phyloP scores from a whole-genome alignment of 164 flowering plant genomes.

The Vitis amurensis region DNA sequence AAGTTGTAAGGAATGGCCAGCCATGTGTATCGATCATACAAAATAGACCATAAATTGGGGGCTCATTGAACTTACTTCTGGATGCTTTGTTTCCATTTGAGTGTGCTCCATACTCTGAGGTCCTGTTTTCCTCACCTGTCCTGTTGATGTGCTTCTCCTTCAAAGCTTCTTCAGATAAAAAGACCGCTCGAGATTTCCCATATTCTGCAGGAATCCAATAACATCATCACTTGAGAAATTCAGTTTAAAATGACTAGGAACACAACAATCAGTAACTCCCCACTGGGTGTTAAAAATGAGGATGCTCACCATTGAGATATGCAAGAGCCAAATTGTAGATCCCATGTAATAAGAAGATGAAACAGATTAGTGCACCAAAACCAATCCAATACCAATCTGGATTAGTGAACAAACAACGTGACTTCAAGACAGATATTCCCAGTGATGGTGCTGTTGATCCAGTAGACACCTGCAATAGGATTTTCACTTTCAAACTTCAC shows the following conservation, averaged over 20 bases:
- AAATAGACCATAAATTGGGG: too few species aligned
- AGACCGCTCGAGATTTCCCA: conserved; percentile 10
- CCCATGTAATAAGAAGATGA: conserved; percentile 31
- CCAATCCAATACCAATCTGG: conserved; percentile 51
- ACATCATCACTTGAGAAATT: neutral
- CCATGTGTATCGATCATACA: too few species aligned
- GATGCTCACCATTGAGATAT: conserved; percentile 37
- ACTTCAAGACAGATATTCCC: conserved; percentile 30
- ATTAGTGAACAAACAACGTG: conserved; percentile 30
- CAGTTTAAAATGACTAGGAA: neutral
- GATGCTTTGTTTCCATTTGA: neutral
- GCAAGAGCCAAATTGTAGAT: conserved; percentile 32
- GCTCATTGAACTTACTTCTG: too few species aligned
- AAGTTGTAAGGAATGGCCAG: too few species aligned
- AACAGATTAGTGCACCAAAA: conserved; percentile 36
- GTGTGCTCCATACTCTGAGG: neutral
- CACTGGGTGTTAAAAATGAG: neutral
- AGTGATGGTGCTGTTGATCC: conserved; percentile 5
- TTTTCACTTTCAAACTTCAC: neutral
- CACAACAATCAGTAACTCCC: neutral
- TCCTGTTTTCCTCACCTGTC: neutral
- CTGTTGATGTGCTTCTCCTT: conserved; percentile 8
- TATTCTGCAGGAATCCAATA: neutral
- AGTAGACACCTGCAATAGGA: neutral
- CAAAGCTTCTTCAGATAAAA: conserved; percentile 15